These are phyloP conservation scores for Helianthus tuberosus DNA, from an alignment of 129 eudicot species.

Conservation along the genomic window DNA sequence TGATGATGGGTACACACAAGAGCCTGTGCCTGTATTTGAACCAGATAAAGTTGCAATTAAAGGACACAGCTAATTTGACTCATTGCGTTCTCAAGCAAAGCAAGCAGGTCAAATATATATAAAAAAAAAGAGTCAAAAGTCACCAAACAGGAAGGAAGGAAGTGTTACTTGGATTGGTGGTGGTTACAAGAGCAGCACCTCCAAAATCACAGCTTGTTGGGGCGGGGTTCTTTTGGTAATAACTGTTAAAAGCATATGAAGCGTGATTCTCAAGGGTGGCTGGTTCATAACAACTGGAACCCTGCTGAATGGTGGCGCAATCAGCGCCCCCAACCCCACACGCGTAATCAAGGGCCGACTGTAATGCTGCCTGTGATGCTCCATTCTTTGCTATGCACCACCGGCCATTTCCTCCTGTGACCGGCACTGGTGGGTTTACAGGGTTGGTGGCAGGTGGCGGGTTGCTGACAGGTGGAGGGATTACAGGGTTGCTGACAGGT, in stretches of 20 bases:
- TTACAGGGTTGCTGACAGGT: neutral
- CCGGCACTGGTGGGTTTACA: conserved; percentile 33
- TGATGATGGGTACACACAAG: conserved; percentile 66
- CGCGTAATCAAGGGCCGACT: conserved; percentile 84
- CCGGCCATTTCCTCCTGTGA: conserved; percentile 38
- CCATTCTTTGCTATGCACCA: conserved; percentile 93
- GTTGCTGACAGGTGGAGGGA: conserved; percentile 28
- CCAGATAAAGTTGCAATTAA: conserved; percentile 4
- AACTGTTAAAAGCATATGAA: conserved; percentile 86
- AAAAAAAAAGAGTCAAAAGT: neutral
- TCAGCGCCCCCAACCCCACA: conserved; percentile 94
- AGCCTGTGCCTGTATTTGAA: conserved; percentile 60
- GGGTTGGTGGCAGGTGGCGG: conserved; percentile 35
- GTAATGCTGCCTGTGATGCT: conserved; percentile 53
- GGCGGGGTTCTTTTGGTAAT: conserved; percentile 80
- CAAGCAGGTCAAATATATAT: neutral
- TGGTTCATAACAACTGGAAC: conserved; percentile 80
- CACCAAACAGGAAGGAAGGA: neutral
- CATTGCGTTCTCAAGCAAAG: too few relatives aligned
- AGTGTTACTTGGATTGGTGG: conserved; percentile 72
- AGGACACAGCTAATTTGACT: neutral
- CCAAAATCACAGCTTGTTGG: conserved; percentile 93
- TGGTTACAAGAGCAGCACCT: conserved; percentile 67
- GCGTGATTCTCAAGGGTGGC: conserved; percentile 76
- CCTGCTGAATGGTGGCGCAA: conserved; percentile 78